These are phyloP conservation scores for Aspergillus ibericus DNA, from an alignment of 2,329 filamentous ascomycete genomes.

Conservation along the genomic window DNA sequence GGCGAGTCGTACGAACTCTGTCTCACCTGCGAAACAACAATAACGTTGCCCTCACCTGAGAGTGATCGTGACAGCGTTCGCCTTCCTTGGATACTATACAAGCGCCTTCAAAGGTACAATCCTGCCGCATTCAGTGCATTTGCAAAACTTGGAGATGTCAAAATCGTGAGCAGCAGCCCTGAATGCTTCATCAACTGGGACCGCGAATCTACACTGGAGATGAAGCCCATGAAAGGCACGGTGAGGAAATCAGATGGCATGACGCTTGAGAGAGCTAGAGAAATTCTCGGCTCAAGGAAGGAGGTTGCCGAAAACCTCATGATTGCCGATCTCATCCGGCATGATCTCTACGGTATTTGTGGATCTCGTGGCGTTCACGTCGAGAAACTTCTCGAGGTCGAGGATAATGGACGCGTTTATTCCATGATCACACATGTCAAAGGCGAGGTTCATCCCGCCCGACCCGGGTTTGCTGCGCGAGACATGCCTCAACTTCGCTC, in stretches of 20 bases:
- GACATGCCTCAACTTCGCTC: constrained; percentile 32
- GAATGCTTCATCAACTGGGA: constrained; percentile 82
- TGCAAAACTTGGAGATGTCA: constrained; percentile 66
- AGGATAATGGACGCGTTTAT: constrained; percentile 88
- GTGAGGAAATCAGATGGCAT: constrained; percentile 73
- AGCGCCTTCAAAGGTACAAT: constrained; percentile 67
- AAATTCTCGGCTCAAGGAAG: constrained; percentile 75
- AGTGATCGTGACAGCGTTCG: constrained; percentile 26
- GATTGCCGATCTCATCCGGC: constrained; percentile 95
- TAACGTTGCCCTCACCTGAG: constrained; percentile 46
- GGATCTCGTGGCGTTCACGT: constrained; percentile 73
- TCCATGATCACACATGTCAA: constrained; percentile 89
- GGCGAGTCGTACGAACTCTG: constrained; percentile 87
- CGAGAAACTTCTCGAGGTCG: constrained; percentile 76
- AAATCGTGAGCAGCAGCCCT: constrained; percentile 79
- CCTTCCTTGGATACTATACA: constrained; percentile 70
- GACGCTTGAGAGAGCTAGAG: constrained; percentile 70
- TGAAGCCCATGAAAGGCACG: constrained; percentile 95
- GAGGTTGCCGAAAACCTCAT: constrained; percentile 96
- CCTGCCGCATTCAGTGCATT: constrained; percentile 85
- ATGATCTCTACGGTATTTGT: constrained; percentile 84
- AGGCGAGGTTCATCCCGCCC: constrained; percentile 50
- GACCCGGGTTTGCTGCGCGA: constrained; percentile 32
- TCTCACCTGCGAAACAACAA: constrained; percentile 71
- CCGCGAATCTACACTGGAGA: constrained; percentile 50